phyloP scores from a whole-genome alignment of 2,329 filamentous ascomycete genomes.

The Lachnellula arida region DNA sequence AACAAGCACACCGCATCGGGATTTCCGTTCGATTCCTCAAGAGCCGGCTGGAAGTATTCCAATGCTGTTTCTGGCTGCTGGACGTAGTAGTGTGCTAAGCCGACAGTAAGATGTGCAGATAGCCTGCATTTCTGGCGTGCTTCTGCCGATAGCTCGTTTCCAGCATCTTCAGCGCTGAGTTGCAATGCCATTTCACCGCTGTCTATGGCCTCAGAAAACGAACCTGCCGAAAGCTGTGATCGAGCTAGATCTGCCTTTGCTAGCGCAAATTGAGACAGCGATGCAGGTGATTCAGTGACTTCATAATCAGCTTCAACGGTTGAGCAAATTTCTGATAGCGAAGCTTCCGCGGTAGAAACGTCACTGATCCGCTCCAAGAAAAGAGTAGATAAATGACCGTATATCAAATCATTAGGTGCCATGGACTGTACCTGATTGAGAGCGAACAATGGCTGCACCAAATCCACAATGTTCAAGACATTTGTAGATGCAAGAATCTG shows the following conservation, averaged over 20 bases:
- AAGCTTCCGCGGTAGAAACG: slow-evolving; percentile 55
- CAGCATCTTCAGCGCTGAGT: slow-evolving; percentile 67
- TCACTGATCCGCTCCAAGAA: slow-evolving; percentile 78
- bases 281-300: slow-evolving; percentile 67
- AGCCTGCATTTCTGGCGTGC: slow-evolving; percentile 67
- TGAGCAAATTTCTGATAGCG: slow-evolving; percentile 62
- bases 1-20: slow-evolving; percentile 84
- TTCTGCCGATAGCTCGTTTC: slow-evolving; percentile 59
- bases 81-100: slow-evolving; percentile 73
- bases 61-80: slow-evolving; percentile 65
- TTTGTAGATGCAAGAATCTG: slow-evolving; percentile 58
- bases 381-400: slow-evolving; percentile 72
- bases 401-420: slow-evolving; percentile 63
- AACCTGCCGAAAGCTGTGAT: slow-evolving; percentile 66
- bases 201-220: slow-evolving; percentile 66
- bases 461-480: slow-evolving; percentile 49
- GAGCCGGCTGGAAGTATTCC: slow-evolving; percentile 71
- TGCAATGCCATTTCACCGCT: slow-evolving; percentile 77
- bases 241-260: slow-evolving; percentile 84
- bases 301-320: slow-evolving; percentile 79
- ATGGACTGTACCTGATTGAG: slow-evolving; percentile 75
- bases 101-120: slow-evolving; percentile 80
- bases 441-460: slow-evolving; percentile 85
- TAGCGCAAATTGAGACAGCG: slow-evolving; percentile 72
- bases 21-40: slow-evolving; percentile 70